Percentiles rank a stretch among this genome's conserved stretches.
Conservation (phyloP, 23 red algal species). For the Gracilaria caudata region DNA sequence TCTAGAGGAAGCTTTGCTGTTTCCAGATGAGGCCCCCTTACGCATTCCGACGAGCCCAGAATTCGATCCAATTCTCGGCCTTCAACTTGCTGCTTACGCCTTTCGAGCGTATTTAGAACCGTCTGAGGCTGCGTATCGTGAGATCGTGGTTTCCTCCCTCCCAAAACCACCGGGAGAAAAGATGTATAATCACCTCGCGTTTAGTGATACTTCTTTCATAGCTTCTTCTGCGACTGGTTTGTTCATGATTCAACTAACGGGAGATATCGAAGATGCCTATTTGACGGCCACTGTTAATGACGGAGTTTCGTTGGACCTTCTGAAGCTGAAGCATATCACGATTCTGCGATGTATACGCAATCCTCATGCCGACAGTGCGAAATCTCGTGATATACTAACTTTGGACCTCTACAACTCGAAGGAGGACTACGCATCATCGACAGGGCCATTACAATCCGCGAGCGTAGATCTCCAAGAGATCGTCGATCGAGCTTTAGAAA, state of each 20-base stretch:
- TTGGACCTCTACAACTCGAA: conserved; percentile 13
- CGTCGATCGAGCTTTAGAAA: neutral
- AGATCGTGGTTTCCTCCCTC: conserved; percentile 16
- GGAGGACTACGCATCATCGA: neutral
- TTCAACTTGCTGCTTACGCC: conserved; percentile 50
- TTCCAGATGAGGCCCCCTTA: neutral
- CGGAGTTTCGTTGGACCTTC: neutral
- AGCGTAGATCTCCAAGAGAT: conserved; percentile 9
- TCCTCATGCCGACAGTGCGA: neutral
- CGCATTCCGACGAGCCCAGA: neutral
- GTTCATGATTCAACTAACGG: conserved; percentile 35
- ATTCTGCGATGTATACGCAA: neutral
- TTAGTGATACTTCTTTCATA: conserved; percentile 34
- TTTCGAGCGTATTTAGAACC: conserved; percentile 69
- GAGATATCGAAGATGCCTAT: conserved; percentile 1
- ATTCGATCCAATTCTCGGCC: conserved; percentile 52
- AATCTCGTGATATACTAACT: neutral
- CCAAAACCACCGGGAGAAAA: neutral
- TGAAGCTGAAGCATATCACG: conserved; percentile 3
- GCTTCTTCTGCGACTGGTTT: conserved; percentile 36
- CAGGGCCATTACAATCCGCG: neutral
- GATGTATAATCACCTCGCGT: conserved; percentile 39
- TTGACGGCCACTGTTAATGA: conserved; percentile 17
- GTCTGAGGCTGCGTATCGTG: conserved; percentile 33
- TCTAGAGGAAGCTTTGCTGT: neutral